A percentile compares a stretch with the other conserved stretches of the same genome.
phyloP scores from a whole-genome alignment of 768 basidiomycete species.

The Tylopilus intermedius region DNA sequence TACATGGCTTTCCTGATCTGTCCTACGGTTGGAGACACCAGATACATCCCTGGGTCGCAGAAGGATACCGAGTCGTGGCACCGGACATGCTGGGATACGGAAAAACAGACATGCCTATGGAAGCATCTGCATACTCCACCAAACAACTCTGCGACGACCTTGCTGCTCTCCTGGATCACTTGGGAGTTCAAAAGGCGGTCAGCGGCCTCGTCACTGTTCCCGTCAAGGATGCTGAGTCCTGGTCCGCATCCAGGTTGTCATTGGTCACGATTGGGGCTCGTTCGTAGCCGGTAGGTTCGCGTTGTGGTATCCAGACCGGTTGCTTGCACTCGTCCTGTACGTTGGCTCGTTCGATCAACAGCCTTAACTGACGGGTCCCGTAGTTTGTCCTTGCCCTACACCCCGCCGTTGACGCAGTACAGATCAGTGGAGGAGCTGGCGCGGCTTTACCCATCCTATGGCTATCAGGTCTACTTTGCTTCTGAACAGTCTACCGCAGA shows the following conservation, averaged over 20 bases:
- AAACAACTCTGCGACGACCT: conserved; percentile 60
- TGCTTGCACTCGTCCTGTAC: conserved; percentile 57
- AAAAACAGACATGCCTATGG: conserved; percentile 55
- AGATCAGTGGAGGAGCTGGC: conserved; percentile 49
- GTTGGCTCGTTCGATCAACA: conserved; percentile 17
- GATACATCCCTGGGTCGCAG: conserved; percentile 62
- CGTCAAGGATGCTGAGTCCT: background rate
- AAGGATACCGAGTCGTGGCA: conserved; percentile 59
- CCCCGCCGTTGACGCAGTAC: conserved; percentile 50
- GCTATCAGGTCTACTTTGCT: conserved; percentile 68
- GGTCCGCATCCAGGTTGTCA: conserved; percentile 42
- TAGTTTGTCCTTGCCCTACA: conserved; percentile 65
- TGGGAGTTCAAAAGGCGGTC: conserved; percentile 52
- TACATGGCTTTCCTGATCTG: conserved; percentile 79
- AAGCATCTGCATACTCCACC: conserved; percentile 51
- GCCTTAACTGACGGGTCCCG: background rate
- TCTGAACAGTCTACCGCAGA: conserved; percentile 45
- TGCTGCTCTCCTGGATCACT: conserved; percentile 55
- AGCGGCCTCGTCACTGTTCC: conserved; percentile 19
- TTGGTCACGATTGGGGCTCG: conserved; percentile 83
- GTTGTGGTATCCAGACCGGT: conserved; percentile 63
- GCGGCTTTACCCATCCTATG: conserved; percentile 48
- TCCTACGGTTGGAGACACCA: conserved; percentile 74
- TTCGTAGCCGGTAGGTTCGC: conserved; percentile 61
- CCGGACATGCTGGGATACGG: conserved; percentile 56